Percentiles rank a stretch among this genome's conserved stretches.
These are phyloP conservation scores for Hebeloma cylindrosporum DNA, from an alignment of 768 basidiomycete genomes.

Conservation along the genomic window DNA sequence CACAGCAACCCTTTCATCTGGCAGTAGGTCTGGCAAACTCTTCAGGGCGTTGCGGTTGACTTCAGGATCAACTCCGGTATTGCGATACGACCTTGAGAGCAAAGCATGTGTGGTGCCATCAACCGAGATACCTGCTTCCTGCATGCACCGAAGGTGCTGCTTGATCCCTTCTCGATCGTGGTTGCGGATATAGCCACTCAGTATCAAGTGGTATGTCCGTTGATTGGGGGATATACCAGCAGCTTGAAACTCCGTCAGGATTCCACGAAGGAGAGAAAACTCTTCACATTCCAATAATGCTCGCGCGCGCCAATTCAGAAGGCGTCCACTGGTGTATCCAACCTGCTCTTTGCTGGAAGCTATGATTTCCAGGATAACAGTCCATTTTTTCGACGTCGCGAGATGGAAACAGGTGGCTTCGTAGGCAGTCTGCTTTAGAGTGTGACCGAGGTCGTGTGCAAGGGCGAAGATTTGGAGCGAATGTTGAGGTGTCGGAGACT, in stretches of 20 bases:
- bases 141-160: slow-evolving; percentile 56
- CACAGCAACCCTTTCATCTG: slow-evolving; percentile 45
- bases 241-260: slow-evolving; percentile 51
- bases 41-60: slow-evolving; percentile 54
- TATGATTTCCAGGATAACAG: slow-evolving; percentile 46
- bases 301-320: slow-evolving; percentile 72
- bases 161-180: slow-evolving; percentile 58
- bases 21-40: slow-evolving; percentile 42
- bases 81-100: slow-evolving; percentile 57
- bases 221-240: slow-evolving; percentile 49
- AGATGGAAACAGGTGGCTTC: slow-evolving; percentile 54
- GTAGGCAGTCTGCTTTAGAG: slow-evolving; percentile 54
- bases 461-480: slow-evolving; percentile 48
- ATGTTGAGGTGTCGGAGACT: slow-evolving; percentile 34
- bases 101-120: slow-evolving; percentile 60
- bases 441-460: slow-evolving; percentile 49
- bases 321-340: slow-evolving; percentile 48
- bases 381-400: slow-evolving; percentile 49
- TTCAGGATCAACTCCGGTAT: slow-evolving; percentile 54
- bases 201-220: slow-evolving; percentile 67
- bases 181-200: slow-evolving; percentile 70
- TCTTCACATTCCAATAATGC: slow-evolving; percentile 56
- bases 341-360: slow-evolving; percentile 49
- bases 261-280: slow-evolving; percentile 44
- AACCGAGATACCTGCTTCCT: slow-evolving; percentile 49